Evolutionary conservation across 2,329 filamentous ascomycete species (phyloP).

Genomic region (Diplodia seriata): DNA sequence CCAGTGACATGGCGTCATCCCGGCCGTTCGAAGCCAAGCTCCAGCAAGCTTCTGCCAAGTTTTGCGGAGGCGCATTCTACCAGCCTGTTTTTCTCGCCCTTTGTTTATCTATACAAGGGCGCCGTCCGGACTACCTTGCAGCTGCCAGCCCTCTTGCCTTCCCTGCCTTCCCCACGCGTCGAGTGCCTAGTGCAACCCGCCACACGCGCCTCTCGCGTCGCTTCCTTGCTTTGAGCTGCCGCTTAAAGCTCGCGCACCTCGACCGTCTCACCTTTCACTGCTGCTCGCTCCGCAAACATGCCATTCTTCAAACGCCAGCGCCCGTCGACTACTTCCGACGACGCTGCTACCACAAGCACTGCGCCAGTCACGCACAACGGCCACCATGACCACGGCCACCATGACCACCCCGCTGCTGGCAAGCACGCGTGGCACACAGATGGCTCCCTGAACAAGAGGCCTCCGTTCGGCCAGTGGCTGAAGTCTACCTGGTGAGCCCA

Average conservation of each 20-base stretch:
- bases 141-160: neutral
- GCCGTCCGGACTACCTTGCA: neutral
- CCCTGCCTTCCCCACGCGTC: neutral
- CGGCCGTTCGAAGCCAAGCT: conserved; percentile 9
- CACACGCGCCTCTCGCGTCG: neutral
- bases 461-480: conserved; percentile 73
- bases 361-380: conserved; percentile 37
- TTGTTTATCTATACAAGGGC: conserved; percentile 12
- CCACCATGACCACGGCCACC: conserved; percentile 31
- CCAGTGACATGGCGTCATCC: conserved; percentile 14
- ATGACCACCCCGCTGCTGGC: neutral
- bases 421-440: conserved; percentile 9
- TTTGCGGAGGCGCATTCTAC: neutral
- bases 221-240: conserved; percentile 10
- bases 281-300: conserved; percentile 38
- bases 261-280: neutral
- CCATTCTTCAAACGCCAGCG: conserved; percentile 48
- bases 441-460: conserved; percentile 44
- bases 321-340: conserved; percentile 41
- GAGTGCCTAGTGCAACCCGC: conserved; percentile 5
- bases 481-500: conserved; percentile 62
- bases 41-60: conserved; percentile 20
- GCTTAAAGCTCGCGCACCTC: conserved; percentile 2
- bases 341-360: conserved; percentile 47
- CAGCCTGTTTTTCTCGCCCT: neutral